Evolutionary conservation across 805 yeast species (phyloP), one percentile per base, ranked within the genome.

Genomic region (Teunomyces panamensis): DNA sequence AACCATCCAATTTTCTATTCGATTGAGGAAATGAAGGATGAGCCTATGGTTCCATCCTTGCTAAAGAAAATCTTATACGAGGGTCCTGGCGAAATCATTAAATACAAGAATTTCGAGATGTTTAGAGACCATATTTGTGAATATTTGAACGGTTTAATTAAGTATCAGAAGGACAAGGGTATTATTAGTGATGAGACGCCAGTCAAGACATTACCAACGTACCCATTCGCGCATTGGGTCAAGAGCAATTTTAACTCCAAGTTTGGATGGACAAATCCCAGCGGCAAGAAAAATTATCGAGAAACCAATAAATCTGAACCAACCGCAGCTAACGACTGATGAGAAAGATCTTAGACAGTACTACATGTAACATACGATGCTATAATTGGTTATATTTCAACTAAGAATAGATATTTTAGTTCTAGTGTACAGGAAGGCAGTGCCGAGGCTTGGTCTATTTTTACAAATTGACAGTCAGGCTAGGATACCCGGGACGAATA

Each of bases 1-100:
- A 85, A 85, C 59, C 91, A 85, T 60, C 91, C 90, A 4, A 73
- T 84, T n/a, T 86, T 84, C 59, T 87, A 87, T 63, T 79, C 86
- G 2, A 80, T 87, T 36, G 91, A 86, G 34, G 92, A 87, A 48
- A 79, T 83, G 68, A 87, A 84, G 55, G 96, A 88, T 17, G 95
- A 85, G 53, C 81, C 88, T 1, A 63, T 89, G 48, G 85, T 91
- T 43, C 85, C 96, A 3, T 85, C 96, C 2, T 87, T 85, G 43
- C 62, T 85, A 43, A 77, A 78, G 58, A 84, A 82, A 56, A 80
- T 83, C 44, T 67, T 85, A 30, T 79, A 67, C 52, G 89, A 84
- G 60, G 89, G 81, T 0, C 89, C 89, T 8, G 82, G 79, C 51
- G 78, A 76, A 44, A 85, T 85, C 50, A 64, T 80, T 58, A 79